These are phyloP conservation scores for Cicer judaicum DNA, from an alignment of 306 rosid genomes.

Conservation along the genomic window DNA sequence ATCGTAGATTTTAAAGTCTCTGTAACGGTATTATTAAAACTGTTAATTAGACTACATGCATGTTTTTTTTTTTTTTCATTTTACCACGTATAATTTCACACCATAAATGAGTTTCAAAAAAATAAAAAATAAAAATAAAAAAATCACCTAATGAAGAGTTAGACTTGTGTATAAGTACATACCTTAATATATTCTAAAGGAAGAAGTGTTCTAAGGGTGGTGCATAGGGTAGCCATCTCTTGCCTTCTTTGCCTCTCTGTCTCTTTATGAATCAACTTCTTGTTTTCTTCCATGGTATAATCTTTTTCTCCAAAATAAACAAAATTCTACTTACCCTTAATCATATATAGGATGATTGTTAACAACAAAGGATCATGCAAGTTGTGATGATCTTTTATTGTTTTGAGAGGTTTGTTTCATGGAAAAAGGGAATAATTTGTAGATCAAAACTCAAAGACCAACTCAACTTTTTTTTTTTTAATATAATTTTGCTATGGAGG, in stretches of 20 bases:
- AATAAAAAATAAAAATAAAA: no score
- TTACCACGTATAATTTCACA: no score
- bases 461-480: slow-evolving; percentile 38
- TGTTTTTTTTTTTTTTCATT: no score
- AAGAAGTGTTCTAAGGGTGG: slow-evolving; percentile 61
- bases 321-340: slow-evolving; percentile 33
- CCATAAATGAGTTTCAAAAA: neutral
- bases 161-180: neutral
- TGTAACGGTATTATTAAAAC: no score
- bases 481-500: slow-evolving; percentile 44
- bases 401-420: neutral
- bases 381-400: slow-evolving; percentile 34
- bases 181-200: slow-evolving; percentile 60
- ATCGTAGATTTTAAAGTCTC: no score
- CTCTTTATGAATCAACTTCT: slow-evolving; percentile 62
- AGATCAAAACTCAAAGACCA: slow-evolving; percentile 43
- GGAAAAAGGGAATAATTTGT: slow-evolving; percentile 43
- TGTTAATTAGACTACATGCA: no score
- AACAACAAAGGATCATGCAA: slow-evolving; percentile 35
- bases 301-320: slow-evolving; percentile 22
- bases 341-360: neutral
- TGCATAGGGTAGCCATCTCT: slow-evolving; percentile 65
- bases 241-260: slow-evolving; percentile 72
- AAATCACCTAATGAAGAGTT: neutral
- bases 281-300: slow-evolving; percentile 42